Evolutionary conservation across 2,329 filamentous ascomycete species (phyloP).

Genomic region (Penicillium sp.): DNA sequence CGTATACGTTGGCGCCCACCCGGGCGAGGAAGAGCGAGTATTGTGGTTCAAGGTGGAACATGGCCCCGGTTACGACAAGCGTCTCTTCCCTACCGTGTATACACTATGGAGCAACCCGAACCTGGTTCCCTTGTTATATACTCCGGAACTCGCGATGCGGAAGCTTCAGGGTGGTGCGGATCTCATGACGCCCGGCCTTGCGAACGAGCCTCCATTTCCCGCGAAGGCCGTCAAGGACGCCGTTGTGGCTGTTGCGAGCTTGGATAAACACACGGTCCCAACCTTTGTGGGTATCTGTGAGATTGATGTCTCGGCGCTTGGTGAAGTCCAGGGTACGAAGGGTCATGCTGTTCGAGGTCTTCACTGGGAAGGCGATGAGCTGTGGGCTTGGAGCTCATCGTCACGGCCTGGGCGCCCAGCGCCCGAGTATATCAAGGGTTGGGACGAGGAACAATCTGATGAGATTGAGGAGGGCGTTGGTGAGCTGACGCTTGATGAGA

Average conservation of each 20-base stretch:
- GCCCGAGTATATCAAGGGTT: slow-evolving; percentile 53
- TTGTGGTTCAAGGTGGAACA: slow-evolving; percentile 62
- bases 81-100: slow-evolving; percentile 52
- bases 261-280: slow-evolving; percentile 57
- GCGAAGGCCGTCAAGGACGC: slow-evolving; percentile 54
- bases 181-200: slow-evolving; percentile 63
- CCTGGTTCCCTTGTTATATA: slow-evolving; percentile 60
- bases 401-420: slow-evolving; percentile 50
- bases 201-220: slow-evolving; percentile 61
- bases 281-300: slow-evolving; percentile 61
- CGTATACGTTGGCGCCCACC: slow-evolving; percentile 58
- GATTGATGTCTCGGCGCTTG: slow-evolving; percentile 55
- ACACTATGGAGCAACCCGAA: slow-evolving; percentile 61
- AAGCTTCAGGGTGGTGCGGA: slow-evolving; percentile 62
- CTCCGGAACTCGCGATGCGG: slow-evolving; percentile 53
- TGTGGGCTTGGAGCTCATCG: slow-evolving; percentile 59
- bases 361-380: slow-evolving; percentile 64
- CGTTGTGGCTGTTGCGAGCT: slow-evolving; percentile 58
- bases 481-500: slow-evolving; percentile 34
- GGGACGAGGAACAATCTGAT: slow-evolving; percentile 34
- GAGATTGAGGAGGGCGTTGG: slow-evolving; percentile 42
- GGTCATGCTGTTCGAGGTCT: slow-evolving; percentile 61
- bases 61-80: slow-evolving; percentile 39
- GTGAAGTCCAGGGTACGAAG: slow-evolving; percentile 54
- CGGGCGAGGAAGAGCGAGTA: slow-evolving; percentile 54